A percentile compares a stretch with the other conserved stretches of the same genome.
phyloP scores from a whole-genome alignment of 176 grass and related monocot genomes.

The Thalia dealbata region DNA sequence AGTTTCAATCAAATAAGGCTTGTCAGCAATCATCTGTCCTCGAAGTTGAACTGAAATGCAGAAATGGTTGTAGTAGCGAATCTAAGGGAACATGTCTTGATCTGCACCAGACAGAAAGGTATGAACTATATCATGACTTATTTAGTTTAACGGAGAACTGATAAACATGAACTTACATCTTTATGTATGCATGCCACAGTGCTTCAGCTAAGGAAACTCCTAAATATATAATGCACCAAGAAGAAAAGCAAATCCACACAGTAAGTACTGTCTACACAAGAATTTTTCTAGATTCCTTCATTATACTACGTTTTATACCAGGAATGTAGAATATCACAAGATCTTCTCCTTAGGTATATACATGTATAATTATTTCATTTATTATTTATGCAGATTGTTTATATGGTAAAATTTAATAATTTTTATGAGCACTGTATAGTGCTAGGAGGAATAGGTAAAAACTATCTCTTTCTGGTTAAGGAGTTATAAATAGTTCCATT shows the following conservation, averaged over 20 bases:
- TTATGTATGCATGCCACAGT: constrained; percentile 10
- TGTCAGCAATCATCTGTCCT: constrained; percentile 2
- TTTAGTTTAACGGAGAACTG: no score
- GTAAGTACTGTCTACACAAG: constrained; percentile 32
- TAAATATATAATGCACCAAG: constrained; percentile 25
- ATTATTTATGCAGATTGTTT: no score
- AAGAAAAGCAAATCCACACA: constrained; percentile 44
- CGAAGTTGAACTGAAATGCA: background rate
- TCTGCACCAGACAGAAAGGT: constrained; percentile 31
- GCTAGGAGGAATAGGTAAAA: no score
- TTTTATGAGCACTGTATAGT: no score
- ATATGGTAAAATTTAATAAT: no score
- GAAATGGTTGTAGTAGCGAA: constrained; percentile 5
- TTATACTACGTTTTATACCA: background rate
- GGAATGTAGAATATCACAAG: background rate
- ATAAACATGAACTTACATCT: background rate
- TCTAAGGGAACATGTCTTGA: constrained; percentile 18
- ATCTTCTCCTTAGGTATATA: background rate
- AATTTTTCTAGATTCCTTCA: background rate
- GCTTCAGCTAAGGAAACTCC: constrained; percentile 22
- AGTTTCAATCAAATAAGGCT: constrained; percentile 21
- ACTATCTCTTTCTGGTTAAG: no score
- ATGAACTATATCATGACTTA: background rate
- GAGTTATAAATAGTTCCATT: no score
- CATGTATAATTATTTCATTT: no score